These are phyloP conservation scores for Prunus davidiana DNA, from an alignment of 306 rosid species.

Conservation along the genomic window DNA sequence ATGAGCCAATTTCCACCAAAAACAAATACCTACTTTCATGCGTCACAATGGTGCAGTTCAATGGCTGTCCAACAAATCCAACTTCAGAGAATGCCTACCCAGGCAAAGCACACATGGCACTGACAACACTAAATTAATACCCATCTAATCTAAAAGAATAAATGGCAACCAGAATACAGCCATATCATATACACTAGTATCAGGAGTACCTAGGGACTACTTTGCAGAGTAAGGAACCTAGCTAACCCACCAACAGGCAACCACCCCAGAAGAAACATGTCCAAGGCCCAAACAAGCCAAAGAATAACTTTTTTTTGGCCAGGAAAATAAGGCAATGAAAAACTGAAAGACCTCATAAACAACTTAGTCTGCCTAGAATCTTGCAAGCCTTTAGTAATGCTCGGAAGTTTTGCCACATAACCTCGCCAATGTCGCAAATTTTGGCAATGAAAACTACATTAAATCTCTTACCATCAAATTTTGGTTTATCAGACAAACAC, in stretches of 20 bases:
- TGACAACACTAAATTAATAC: not conserved
- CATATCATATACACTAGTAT: not conserved
- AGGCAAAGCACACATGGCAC: not conserved
- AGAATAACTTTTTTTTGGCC: not conserved
- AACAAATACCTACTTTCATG: not conserved
- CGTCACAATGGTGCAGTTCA: not conserved
- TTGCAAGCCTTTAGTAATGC: not conserved
- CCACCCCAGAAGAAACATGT: not conserved
- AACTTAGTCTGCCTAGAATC: not conserved
- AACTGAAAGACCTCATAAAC: not conserved
- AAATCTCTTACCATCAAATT: not conserved
- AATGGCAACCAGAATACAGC: not conserved
- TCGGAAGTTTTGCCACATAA: not conserved
- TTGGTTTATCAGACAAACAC: not conserved
- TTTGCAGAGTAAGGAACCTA: not conserved
- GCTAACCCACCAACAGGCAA: not conserved
- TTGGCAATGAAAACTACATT: not conserved
- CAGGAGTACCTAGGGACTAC: not conserved
- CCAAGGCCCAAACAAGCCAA: not conserved
- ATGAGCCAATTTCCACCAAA: not conserved
- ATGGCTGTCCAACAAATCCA: not conserved
- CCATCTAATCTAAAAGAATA: not conserved
- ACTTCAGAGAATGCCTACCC: not conserved
- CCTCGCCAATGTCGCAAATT: not conserved
- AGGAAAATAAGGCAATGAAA: not conserved